Conservation (phyloP, 2,329 filamentous ascomycete species). For the Colletotrichum sp. region DNA sequence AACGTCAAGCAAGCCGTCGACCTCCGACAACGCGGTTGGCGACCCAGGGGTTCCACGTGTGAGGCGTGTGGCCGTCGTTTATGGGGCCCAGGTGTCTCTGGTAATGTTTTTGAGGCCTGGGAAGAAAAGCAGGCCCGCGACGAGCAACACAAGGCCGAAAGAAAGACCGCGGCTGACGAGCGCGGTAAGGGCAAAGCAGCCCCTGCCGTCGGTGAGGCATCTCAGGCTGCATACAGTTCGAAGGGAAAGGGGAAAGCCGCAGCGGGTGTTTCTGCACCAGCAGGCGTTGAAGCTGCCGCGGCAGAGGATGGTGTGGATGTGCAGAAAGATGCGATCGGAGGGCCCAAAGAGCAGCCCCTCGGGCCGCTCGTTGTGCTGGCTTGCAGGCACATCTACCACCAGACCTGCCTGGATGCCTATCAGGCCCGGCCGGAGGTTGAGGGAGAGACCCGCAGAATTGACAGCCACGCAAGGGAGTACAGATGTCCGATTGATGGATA, state of each 20-base stretch:
- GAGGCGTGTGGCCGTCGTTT: conserved; percentile 82
- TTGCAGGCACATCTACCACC: conserved; percentile 75
- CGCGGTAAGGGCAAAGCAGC: conserved; percentile 43
- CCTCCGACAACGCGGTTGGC: conserved; percentile 85
- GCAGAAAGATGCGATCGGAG: conserved; percentile 31
- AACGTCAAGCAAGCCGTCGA: conserved; percentile 78
- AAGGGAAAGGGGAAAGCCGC: conserved; percentile 65
- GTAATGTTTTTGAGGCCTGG: conserved; percentile 82
- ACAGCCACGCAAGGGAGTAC: conserved; percentile 52
- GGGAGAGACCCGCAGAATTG: conserved; percentile 43
- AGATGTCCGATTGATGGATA: conserved; percentile 64
- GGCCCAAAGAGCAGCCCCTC: conserved; percentile 51
- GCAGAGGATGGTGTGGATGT: conserved; percentile 40
- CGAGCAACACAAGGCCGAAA: conserved; percentile 48
- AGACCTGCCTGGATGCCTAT: conserved; percentile 70
- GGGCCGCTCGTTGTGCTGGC: conserved; percentile 72
- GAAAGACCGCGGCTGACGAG: conserved; percentile 47
- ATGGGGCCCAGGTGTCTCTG: conserved; percentile 88
- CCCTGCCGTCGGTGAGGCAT: conserved; percentile 19
- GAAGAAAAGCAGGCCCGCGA: conserved; percentile 64
- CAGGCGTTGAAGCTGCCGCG: conserved; percentile 40
- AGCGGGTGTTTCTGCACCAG: conserved; percentile 42
- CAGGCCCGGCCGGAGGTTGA: conserved; percentile 57
- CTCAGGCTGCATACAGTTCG: conserved; percentile 34
- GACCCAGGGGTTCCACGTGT: conserved; percentile 84